Evolutionary conservation across 208 protist species (phyloP).

Genomic region (Herpetomonas tarakana): DNA sequence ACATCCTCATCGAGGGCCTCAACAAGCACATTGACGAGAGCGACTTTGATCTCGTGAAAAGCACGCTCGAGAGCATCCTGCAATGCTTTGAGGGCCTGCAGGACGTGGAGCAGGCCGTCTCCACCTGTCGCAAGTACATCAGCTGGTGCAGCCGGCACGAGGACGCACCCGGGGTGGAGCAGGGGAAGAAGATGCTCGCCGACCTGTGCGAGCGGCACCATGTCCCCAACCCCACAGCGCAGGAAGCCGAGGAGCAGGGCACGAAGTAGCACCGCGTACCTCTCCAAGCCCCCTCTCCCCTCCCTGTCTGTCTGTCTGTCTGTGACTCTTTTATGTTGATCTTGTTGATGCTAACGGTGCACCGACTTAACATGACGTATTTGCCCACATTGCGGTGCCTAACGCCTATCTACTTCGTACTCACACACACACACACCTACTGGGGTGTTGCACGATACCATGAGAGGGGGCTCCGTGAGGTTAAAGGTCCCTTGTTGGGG

Average conservation of each 20-base stretch:
- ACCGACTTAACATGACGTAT: too few species aligned
- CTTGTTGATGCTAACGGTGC: too few species aligned
- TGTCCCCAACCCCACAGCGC: slow-evolving; percentile 29
- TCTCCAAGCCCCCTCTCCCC: neutral
- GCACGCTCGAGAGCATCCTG: slow-evolving; percentile 58
- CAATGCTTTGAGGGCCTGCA: slow-evolving; percentile 85
- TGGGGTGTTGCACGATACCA: too few species aligned
- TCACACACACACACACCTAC: too few species aligned
- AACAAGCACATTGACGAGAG: slow-evolving; percentile 87
- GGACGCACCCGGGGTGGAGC: slow-evolving; percentile 51
- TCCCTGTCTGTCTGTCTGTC: slow-evolving; percentile 1
- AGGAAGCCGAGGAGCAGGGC: slow-evolving; percentile 6
- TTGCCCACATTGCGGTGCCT: too few species aligned
- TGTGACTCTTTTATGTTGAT: neutral
- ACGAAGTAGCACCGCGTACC: neutral
- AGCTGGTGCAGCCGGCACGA: slow-evolving; percentile 83
- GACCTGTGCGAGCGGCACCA: slow-evolving; percentile 47
- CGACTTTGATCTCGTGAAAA: slow-evolving; percentile 74
- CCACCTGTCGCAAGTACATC: slow-evolving; percentile 83
- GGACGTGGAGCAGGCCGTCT: slow-evolving; percentile 71
- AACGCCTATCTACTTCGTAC: too few species aligned
- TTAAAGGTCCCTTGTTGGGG: too few species aligned
- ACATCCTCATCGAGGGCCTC: slow-evolving; percentile 79
- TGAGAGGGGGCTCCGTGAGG: too few species aligned
- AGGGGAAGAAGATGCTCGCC: slow-evolving; percentile 58